Evolutionary conservation across 257 asterid genomes (phyloP).

Genomic region (Echium plantagineum): DNA sequence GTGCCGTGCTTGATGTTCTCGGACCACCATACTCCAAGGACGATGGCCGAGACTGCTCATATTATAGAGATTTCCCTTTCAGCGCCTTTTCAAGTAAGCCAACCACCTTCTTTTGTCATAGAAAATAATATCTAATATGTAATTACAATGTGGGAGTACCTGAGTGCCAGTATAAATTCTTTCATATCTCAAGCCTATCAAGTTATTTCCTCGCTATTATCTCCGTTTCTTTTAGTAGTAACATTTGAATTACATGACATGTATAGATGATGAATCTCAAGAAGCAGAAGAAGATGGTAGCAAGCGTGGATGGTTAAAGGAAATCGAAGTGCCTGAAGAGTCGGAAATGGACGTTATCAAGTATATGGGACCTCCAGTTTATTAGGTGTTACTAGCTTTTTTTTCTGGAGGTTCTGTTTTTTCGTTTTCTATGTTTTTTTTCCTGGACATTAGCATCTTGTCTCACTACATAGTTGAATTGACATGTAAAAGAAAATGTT

Average conservation of each 20-base stretch:
- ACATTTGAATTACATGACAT: conserved; percentile 2
- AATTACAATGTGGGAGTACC: too few species aligned
- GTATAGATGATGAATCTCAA: conserved; percentile 24
- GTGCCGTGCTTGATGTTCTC: conserved; percentile 70
- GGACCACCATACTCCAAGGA: conserved; percentile 74
- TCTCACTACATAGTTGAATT: neutral
- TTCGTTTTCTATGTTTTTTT: neutral
- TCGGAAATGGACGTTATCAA: conserved; percentile 68
- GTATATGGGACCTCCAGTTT: conserved; percentile 60
- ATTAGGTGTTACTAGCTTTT: neutral
- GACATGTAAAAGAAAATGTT: neutral
- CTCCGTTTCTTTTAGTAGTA: neutral
- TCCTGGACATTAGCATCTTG: too few species aligned
- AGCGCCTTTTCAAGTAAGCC: conserved; percentile 21
- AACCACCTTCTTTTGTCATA: neutral
- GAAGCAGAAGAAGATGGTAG: conserved; percentile 18
- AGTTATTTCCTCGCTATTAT: too few species aligned
- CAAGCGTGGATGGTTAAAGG: conserved; percentile 47
- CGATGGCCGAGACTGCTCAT: conserved; percentile 64
- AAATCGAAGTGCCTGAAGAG: conserved; percentile 48
- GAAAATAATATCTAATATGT: too few species aligned
- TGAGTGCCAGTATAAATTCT: too few species aligned
- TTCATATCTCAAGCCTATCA: neutral
- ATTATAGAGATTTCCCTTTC: conserved; percentile 37
- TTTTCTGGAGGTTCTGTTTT: neutral